A percentile compares a stretch with the other conserved stretches of the same genome.
Evolutionary conservation across 1,284 basidiomycete genomes (phyloP).

Genomic region (Malassezia sympodialis): DNA sequence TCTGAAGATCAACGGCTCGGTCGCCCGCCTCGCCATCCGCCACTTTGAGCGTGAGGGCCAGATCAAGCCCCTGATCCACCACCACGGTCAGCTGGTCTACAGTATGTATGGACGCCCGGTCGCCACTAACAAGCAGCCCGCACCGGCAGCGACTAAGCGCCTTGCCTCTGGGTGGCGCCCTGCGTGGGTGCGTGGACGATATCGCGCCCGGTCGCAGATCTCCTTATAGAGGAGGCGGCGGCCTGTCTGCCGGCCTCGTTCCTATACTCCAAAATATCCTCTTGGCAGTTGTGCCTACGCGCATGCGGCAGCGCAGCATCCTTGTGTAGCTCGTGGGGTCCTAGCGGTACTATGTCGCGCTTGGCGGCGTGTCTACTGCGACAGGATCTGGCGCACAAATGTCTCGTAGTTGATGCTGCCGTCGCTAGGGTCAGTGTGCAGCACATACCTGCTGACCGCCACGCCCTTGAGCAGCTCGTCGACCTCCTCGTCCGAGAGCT

Average conservation of each 20-base stretch:
- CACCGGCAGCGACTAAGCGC: conserved; percentile 16
- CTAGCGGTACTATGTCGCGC: too few relatives aligned
- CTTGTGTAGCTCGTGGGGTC: too few relatives aligned
- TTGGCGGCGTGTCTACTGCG: conserved; percentile 27
- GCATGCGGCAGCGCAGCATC: too few relatives aligned
- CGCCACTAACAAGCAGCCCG: conserved; percentile 7
- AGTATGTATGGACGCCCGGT: conserved; percentile 43
- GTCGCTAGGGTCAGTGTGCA: conserved; percentile 56
- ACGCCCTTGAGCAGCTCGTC: conserved; percentile 94
- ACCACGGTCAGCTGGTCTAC: conserved; percentile 86
- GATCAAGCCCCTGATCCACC: conserved; percentile 95
- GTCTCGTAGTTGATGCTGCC: conserved; percentile 96
- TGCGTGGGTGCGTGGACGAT: not conserved
- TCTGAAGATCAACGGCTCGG: conserved; percentile 85
- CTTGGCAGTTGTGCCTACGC: too few relatives aligned
- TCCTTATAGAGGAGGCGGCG: not conserved
- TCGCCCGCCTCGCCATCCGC: conserved; percentile 84
- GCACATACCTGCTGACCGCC: conserved; percentile 69
- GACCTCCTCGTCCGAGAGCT: conserved; percentile 94
- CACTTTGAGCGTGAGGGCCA: conserved; percentile 88
- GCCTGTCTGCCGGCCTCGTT: not conserved
- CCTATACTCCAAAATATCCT: conserved; percentile 1
- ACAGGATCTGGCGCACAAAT: conserved; percentile 78
- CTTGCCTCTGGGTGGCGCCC: not conserved
- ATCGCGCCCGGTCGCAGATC: not conserved